Base-by-base conservation (phyloP, 441 rosid genomes). In the Euphorbia schlechtendalii region DNA sequence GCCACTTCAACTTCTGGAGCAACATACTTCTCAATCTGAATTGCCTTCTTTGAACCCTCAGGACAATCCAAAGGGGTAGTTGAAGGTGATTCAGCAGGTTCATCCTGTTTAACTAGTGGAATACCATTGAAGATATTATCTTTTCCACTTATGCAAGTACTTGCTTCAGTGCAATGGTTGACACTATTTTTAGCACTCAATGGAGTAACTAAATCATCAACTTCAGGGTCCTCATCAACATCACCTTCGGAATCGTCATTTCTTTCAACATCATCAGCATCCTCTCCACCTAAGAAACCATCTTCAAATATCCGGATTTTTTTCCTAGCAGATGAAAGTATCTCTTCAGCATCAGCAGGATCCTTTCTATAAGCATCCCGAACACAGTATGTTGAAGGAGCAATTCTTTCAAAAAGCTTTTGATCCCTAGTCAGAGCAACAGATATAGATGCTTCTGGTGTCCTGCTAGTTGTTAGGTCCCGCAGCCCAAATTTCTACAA, bases 371-470 rank as follows among this genome's bases (percentile, higher is more conserved):
- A 96, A 73, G 97, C 84, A 72, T 92, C 76, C 66, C 98, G 89
- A 54, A 92, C 83, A 82, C 98, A 90, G 71, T 96, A 96, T 18
- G 99, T 96, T 40, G 99, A 96, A 63, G 99, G 99, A 73, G 99
- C 99, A 62, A 90, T 88, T 82, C 99, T 88, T 85, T 96, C 99
- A 48, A 96, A 96, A 75, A 96, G 99, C 77, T 96, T 96, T 70
- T 88, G 82, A 77, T 96, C 99, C 80, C 99, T 90, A 27, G 98
- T 90, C 82, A 96, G 75, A 54, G 99, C 99, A 80, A 92, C 99
- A 66, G 99, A 89, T 69, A 96, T 90, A 6, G 99, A 96, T 55
- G 99, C 99, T 80, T 96, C 99, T 7, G 99, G 99, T 22, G 98
- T 96, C 86, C 85, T 96, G 86, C 99, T 96, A 14, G 98, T 87